These are phyloP conservation scores for Globisporangium barbulae DNA, from an alignment of 352 stramenopile genomes.

Conservation along the genomic window DNA sequence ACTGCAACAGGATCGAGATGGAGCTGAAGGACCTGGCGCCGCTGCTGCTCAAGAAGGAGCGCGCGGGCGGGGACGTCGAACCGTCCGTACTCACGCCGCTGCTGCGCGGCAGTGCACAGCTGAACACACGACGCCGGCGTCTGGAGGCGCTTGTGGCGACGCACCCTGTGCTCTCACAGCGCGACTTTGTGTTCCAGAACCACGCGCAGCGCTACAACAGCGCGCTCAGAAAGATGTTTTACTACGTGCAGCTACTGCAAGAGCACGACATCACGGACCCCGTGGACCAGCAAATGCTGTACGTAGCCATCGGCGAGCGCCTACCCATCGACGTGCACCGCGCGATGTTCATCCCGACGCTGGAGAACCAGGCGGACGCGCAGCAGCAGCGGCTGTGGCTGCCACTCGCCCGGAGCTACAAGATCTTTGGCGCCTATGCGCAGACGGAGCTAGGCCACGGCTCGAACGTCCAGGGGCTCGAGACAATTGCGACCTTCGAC, in stretches of 20 bases:
- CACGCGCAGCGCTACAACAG: conserved; percentile 32
- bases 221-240: conserved; percentile 30
- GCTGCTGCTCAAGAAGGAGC: conserved; percentile 21
- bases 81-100: conserved; percentile 5
- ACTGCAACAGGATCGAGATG: background rate
- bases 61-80: conserved; percentile 17
- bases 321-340: conserved; percentile 50
- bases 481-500: conserved; percentile 93
- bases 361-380: conserved; percentile 61
- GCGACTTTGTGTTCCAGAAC: conserved; percentile 45
- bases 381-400: conserved; percentile 68
- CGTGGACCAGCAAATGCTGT: conserved; percentile 33
- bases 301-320: conserved; percentile 43
- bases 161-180: conserved; percentile 43
- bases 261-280: conserved; percentile 28
- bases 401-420: conserved; percentile 49
- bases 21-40: conserved; percentile 24
- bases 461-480: conserved; percentile 87
- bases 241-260: conserved; percentile 37
- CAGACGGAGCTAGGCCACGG: conserved; percentile 96
- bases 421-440: conserved; percentile 90
- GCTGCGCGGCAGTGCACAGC: conserved; percentile 14
- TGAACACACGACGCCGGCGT: conserved; percentile 15
- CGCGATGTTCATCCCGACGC: conserved; percentile 62
- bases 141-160: conserved; percentile 15